Conservation (phyloP, 768 basidiomycete genomes). For the Kwoniella heveanensis region DNA sequence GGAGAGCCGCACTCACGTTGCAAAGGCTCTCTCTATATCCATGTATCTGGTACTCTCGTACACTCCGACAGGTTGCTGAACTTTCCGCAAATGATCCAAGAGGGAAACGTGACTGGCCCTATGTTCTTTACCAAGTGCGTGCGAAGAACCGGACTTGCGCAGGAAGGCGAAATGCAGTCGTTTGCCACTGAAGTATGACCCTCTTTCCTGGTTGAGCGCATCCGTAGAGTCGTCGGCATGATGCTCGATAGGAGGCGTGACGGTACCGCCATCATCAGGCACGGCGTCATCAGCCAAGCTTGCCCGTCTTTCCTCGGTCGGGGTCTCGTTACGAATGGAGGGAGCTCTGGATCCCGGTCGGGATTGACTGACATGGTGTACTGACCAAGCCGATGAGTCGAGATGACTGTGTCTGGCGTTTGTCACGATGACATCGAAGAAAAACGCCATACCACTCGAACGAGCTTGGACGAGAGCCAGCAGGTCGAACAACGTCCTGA, state of each 20-base stretch:
- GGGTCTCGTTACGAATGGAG: constrained; percentile 33
- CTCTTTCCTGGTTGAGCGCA: constrained; percentile 16
- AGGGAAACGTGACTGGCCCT: constrained; percentile 43
- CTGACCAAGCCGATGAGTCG: constrained; percentile 48
- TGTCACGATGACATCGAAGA: constrained; percentile 52
- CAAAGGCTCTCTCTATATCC: constrained; percentile 46
- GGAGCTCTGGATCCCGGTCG: constrained; percentile 34
- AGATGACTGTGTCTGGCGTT: constrained; percentile 49
- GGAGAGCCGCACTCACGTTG: constrained; percentile 30
- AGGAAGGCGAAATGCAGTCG: constrained; percentile 28
- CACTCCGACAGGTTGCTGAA: constrained; percentile 50
- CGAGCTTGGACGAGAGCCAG: constrained; percentile 45
- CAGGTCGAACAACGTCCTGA: constrained; percentile 39
- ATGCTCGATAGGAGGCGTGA: constrained; percentile 23
- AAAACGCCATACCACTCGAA: constrained; percentile 49
- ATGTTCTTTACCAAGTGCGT: constrained; percentile 20
- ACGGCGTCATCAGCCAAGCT: constrained; percentile 12
- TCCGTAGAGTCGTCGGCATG: constrained; percentile 16
- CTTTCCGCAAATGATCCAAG: constrained; percentile 45
- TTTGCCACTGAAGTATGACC: constrained; percentile 16
- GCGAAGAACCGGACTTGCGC: constrained; percentile 23
- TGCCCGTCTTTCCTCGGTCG: constrained; percentile 7
- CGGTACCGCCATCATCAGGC: constrained; percentile 8
- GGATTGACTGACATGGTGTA: constrained; percentile 27
- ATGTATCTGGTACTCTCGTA: constrained; percentile 53